These are phyloP conservation scores for Saccharomycopsis selenospora DNA, from an alignment of 805 yeast species.

Conservation along the genomic window DNA sequence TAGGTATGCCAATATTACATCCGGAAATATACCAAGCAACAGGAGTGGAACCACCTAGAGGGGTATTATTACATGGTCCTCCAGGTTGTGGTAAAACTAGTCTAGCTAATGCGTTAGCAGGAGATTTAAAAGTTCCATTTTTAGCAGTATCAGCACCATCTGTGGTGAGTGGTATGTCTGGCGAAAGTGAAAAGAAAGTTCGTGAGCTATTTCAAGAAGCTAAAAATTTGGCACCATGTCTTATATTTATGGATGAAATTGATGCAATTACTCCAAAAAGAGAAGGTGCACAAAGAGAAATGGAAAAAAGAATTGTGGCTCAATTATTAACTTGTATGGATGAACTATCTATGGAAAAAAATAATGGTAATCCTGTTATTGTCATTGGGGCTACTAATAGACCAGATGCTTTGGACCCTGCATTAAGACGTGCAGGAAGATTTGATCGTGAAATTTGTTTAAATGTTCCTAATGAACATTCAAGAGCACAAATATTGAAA, in stretches of 20 bases:
- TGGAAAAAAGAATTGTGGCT: constrained; percentile 96
- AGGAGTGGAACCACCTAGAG: constrained; percentile 94
- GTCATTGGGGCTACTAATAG: constrained; percentile 95
- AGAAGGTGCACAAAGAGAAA: constrained; percentile 96
- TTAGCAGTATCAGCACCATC: constrained; percentile 90
- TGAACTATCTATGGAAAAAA: constrained; percentile 78
- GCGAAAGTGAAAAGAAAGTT: constrained; percentile 91
- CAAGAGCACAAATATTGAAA: constrained; percentile 66
- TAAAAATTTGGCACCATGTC: constrained; percentile 78
- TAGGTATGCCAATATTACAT: constrained; percentile 86
- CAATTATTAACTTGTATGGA: constrained; percentile 93
- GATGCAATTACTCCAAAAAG: constrained; percentile 95
- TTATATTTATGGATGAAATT: constrained; percentile 90
- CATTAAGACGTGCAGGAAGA: constrained; percentile 92
- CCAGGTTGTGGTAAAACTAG: constrained; percentile 99
- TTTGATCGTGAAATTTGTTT: constrained; percentile 92
- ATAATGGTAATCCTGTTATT: constrained; percentile 88
- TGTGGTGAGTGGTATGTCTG: constrained; percentile 98
- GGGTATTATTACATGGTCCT: constrained; percentile 91
- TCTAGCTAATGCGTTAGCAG: constrained; percentile 92
- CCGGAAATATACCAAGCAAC: constrained; percentile 85
- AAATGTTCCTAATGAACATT: constrained; percentile 86
- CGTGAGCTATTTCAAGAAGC: constrained; percentile 95
- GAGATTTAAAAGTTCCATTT: constrained; percentile 89
- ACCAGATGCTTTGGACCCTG: constrained; percentile 92